Conservation (phyloP, 1,139 yeast genomes). For the Scheffersomyces lignicola region DNA sequence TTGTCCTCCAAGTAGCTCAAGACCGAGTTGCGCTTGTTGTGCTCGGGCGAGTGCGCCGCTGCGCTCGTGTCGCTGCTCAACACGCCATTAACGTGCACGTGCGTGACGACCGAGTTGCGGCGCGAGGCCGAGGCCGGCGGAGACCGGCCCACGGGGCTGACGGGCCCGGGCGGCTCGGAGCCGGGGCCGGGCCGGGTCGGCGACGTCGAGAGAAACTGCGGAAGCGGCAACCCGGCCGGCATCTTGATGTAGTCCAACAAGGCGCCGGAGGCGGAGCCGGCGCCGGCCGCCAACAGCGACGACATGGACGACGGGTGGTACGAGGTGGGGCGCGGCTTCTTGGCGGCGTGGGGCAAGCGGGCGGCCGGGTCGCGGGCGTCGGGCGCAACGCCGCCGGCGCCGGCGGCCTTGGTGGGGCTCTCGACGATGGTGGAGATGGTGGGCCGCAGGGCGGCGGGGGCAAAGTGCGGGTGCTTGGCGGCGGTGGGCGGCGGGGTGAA, state of each 20-base stretch:
- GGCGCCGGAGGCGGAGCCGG: slow-evolving; percentile 19
- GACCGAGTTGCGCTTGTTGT: slow-evolving; percentile 42
- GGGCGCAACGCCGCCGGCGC: background rate
- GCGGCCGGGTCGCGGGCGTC: slow-evolving; percentile 5
- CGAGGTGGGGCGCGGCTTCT: slow-evolving; percentile 78
- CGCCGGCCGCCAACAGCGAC: slow-evolving; percentile 26
- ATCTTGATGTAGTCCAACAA: slow-evolving; percentile 33
- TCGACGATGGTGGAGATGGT: slow-evolving; percentile 46
- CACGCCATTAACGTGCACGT: slow-evolving; percentile 50
- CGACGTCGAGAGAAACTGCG: slow-evolving; percentile 39
- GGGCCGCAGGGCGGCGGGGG: slow-evolving; percentile 18
- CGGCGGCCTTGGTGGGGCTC: slow-evolving; percentile 36
- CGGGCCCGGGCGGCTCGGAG: background rate
- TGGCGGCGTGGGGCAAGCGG: slow-evolving; percentile 44
- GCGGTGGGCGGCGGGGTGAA: slow-evolving; percentile 5
- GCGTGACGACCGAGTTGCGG: slow-evolving; percentile 46
- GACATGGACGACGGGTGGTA: slow-evolving; percentile 65
- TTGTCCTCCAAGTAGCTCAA: slow-evolving; percentile 48
- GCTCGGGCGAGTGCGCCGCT: slow-evolving; percentile 12
- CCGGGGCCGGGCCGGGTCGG: slow-evolving; percentile 26
- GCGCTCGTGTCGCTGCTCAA: slow-evolving; percentile 35
- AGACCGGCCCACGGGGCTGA: slow-evolving; percentile 7
- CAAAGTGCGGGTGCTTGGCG: slow-evolving; percentile 15
- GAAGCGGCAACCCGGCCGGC: slow-evolving; percentile 35
- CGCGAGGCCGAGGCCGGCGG: slow-evolving; percentile 21